Conservation (phyloP, 1,284 basidiomycete species). For the Boletellus dicymbophilus region DNA sequence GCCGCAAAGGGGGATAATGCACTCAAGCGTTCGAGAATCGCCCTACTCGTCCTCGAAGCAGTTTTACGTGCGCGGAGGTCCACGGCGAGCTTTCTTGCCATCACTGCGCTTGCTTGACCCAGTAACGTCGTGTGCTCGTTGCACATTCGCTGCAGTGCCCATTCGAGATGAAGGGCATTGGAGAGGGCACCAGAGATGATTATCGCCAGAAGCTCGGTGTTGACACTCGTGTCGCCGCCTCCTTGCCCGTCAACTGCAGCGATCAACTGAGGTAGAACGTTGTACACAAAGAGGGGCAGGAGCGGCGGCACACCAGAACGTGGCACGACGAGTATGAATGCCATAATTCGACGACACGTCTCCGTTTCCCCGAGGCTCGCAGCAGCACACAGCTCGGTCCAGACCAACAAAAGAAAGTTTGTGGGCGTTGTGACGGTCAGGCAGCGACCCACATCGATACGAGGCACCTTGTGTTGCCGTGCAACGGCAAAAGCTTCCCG, state of each 20-base stretch:
- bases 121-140: constrained; percentile 50
- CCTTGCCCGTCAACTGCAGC: constrained; percentile 52
- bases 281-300: constrained; percentile 70
- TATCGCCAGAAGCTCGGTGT: constrained; percentile 59
- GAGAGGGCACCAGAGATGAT: constrained; percentile 66
- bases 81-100: constrained; percentile 61
- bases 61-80: constrained; percentile 54
- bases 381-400: constrained; percentile 56
- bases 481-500: constrained; percentile 54
- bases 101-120: constrained; percentile 59
- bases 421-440: constrained; percentile 55
- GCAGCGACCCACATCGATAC: constrained; percentile 63
- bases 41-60: constrained; percentile 49
- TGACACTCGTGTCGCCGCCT: constrained; percentile 54
- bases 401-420: constrained; percentile 61
- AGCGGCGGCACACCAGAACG: constrained; percentile 57
- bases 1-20: constrained; percentile 66
- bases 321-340: constrained; percentile 64
- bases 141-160: constrained; percentile 56
- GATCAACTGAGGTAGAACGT: constrained; percentile 61
- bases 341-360: constrained; percentile 57
- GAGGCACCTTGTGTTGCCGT: constrained; percentile 58
- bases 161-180: constrained; percentile 66
- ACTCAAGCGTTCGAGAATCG: constrained; percentile 58
- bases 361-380: constrained; percentile 59